phyloP scores from a whole-genome alignment of 345 rosid species.

The Psidium guajava region DNA sequence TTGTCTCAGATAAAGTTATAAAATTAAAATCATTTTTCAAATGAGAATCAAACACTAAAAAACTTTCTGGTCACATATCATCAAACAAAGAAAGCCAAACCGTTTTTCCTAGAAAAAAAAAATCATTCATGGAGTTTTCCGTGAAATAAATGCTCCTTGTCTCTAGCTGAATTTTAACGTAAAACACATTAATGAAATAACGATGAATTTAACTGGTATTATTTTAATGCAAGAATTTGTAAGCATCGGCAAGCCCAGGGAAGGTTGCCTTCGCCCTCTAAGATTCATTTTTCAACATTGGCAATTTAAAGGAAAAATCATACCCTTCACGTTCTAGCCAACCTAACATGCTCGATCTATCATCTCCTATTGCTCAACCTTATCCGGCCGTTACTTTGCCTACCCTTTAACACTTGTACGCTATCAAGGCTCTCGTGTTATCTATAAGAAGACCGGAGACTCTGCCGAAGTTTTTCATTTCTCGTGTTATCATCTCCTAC shows the following conservation, averaged over 20 bases:
- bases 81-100: too few relatives aligned
- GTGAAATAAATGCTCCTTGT: too few relatives aligned
- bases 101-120: too few relatives aligned
- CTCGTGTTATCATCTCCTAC: neutral
- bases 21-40: too few relatives aligned
- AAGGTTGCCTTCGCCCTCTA: neutral
- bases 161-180: neutral
- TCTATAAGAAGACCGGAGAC: neutral
- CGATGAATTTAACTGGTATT: neutral
- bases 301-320: neutral
- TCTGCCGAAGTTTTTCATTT: neutral
- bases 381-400: neutral
- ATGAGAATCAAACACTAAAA: too few relatives aligned
- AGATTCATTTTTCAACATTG: neutral
- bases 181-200: neutral
- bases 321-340: neutral
- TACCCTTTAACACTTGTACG: neutral
- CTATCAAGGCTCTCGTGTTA: neutral
- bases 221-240: neutral
- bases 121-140: too few relatives aligned
- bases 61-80: too few relatives aligned
- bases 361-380: neutral
- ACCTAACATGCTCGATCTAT: neutral
- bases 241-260: neutral
- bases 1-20: too few relatives aligned